Evolutionary conservation across 169 alveolate genomes (phyloP).

Genomic region (Plasmodium gonderi): DNA sequence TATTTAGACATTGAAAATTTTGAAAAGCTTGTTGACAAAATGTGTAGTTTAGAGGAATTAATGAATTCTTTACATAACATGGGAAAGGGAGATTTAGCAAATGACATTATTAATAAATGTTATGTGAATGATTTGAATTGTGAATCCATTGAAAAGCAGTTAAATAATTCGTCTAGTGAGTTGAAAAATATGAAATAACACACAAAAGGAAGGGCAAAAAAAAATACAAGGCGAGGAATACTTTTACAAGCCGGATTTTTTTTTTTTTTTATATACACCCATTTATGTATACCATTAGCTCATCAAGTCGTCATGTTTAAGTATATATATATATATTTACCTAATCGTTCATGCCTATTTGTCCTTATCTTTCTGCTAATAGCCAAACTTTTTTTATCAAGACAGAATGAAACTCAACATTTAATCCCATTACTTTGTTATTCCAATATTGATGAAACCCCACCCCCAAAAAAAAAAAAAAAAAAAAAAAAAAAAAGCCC

Average conservation of each 20-base stretch:
- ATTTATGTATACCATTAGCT: background rate
- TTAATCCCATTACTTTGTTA: background rate
- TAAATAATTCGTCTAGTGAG: constrained; percentile 27
- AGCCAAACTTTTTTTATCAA: background rate
- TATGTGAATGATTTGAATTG: constrained; percentile 56
- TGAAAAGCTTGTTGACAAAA: constrained; percentile 55
- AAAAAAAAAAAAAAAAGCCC: background rate
- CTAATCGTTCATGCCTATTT: too few species aligned
- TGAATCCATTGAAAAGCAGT: constrained; percentile 49
- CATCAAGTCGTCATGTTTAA: too few species aligned
- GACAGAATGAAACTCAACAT: background rate
- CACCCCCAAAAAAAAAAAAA: background rate
- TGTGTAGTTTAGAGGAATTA: constrained; percentile 44
- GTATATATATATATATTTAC: too few species aligned
- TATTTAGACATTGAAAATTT: constrained; percentile 53
- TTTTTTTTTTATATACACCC: background rate
- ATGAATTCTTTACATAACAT: constrained; percentile 37
- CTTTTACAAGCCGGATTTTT: background rate
- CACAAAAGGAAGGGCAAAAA: background rate
- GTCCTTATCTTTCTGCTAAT: background rate
- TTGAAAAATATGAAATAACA: constrained; percentile 16
- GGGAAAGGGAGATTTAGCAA: constrained; percentile 35
- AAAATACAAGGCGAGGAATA: background rate
- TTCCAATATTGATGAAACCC: background rate
- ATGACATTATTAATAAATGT: constrained; percentile 34